phyloP scores from a whole-genome alignment of 2,329 filamentous ascomycete species.

The Colletotrichum lini region DNA sequence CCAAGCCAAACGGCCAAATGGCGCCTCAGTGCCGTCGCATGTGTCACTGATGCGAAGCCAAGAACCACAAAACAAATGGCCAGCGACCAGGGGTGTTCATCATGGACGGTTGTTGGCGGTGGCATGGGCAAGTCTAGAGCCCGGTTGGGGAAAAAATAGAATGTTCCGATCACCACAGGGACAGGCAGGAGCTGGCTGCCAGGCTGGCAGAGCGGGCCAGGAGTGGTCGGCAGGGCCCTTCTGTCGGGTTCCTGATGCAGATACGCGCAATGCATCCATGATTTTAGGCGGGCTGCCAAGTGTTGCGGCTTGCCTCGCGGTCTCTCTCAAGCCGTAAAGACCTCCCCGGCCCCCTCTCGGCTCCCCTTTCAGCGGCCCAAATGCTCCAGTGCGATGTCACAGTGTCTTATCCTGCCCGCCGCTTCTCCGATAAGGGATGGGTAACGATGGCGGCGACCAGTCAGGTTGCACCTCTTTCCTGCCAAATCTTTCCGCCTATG shows the following conservation, averaged over 20 bases:
- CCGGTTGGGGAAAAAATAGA: constrained; percentile 29
- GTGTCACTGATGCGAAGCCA: constrained; percentile 35
- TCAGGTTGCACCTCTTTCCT: constrained; percentile 29
- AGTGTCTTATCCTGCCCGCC: constrained; percentile 33
- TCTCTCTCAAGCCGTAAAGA: constrained; percentile 18
- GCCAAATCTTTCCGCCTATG: not conserved
- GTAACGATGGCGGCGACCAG: constrained; percentile 13
- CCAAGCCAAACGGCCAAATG: not conserved
- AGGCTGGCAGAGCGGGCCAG: constrained; percentile 11
- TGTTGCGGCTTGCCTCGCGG: constrained; percentile 28
- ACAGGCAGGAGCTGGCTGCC: constrained; percentile 25
- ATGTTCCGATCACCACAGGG: constrained; percentile 41
- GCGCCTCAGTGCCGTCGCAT: constrained; percentile 15
- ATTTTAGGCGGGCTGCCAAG: constrained; percentile 31
- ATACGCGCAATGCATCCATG: constrained; percentile 40
- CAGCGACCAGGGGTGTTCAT: not conserved
- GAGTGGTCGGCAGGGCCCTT: constrained; percentile 14
- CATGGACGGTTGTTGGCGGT: not conserved
- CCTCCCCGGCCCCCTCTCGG: constrained; percentile 4
- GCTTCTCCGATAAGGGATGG: constrained; percentile 36
- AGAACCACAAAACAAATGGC: constrained; percentile 7
- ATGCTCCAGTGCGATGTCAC: constrained; percentile 23
- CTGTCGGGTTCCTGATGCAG: constrained; percentile 35
- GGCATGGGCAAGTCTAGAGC: constrained; percentile 25
- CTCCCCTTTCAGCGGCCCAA: constrained; percentile 15